Base-by-base conservation (phyloP, 768 basidiomycete species). In the Boletus sp. region DNA sequence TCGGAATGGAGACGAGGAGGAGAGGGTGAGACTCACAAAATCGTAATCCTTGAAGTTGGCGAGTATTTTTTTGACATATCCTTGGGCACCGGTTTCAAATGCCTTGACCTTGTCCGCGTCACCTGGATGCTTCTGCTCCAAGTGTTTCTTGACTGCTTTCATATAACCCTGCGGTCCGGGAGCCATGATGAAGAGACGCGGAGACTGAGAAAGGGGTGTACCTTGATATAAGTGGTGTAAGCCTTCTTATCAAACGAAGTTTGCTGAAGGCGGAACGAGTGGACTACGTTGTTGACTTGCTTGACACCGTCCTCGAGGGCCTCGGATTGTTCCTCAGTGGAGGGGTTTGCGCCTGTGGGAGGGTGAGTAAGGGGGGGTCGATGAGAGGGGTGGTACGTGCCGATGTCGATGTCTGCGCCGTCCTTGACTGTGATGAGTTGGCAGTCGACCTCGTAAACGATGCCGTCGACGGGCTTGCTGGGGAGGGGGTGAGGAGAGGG, bases 1-100 rank as follows among this genome's bases (percentile, higher is more conserved):
- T 63, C 40, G 57, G 53, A 29, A n/a, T 5, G 23, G 25, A 21
- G 25, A 15, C 5, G 15, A 23, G 11, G 30, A 13, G 15, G 11
- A n/a, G 11, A 29, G 21, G 21, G 2, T 0, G 27, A 37, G 14
- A 72, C 88, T 59, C 56, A 92, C 89, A 72, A 98, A 97, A 75
- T 98, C 93, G 69, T 80, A 97, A 71, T 98, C 87, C 65, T 93
- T 92, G 81, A 99, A 90, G 70, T 90, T 90, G 52, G 75, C 82
- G 25, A 97, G 72, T 56, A 99, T 77, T 73, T 94, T 97, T 81
- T 98, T 98, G 50, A 85, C 93, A 65, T 80, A 92, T 4, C 73
- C 74, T 47, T 72, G 60, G 13, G 96, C 97, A 21, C 79, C 84
- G 70, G 87, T 86, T 77, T 98, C 91, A 70, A 99, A 99, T 0